Conservation (phyloP, 257 asterid species). For the Solanum chilense region DNA sequence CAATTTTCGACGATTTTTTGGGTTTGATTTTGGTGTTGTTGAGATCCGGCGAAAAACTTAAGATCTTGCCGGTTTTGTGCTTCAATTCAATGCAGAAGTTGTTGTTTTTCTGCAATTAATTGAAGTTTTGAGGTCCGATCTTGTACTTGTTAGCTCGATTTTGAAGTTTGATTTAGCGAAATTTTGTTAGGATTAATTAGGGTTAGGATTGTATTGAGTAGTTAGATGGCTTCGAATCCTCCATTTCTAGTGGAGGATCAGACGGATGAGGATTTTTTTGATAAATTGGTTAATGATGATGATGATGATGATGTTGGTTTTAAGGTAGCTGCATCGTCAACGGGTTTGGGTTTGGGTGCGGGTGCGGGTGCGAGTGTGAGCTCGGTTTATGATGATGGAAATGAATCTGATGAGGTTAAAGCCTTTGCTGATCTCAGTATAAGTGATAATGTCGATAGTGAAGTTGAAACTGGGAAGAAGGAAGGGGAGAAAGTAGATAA, state of each 20-base stretch:
- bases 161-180: neutral
- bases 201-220: neutral
- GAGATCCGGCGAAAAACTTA: neutral
- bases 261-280: slow-evolving; percentile 91
- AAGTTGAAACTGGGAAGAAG: slow-evolving; percentile 12
- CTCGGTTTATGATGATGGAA: slow-evolving; percentile 28
- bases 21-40: neutral
- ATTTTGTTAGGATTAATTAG: neutral
- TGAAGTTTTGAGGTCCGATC: slow-evolving; percentile 3
- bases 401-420: slow-evolving; percentile 58
- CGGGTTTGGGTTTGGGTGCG: neutral
- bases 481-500: slow-evolving; percentile 7
- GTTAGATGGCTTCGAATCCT: slow-evolving; percentile 30
- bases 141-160: neutral
- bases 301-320: slow-evolving; percentile 63
- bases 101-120: neutral
- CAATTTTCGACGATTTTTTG: neutral
- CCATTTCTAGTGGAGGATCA: slow-evolving; percentile 95
- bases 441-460: slow-evolving; percentile 28
- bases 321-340: slow-evolving; percentile 22
- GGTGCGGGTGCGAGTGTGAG: neutral
- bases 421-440: slow-evolving; percentile 66
- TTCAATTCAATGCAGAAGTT: neutral
- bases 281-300: slow-evolving; percentile 81
- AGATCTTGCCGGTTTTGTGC: neutral